Conservation (phyloP, 495 filamentous ascomycete species). For the Cairneyella variabilis region DNA sequence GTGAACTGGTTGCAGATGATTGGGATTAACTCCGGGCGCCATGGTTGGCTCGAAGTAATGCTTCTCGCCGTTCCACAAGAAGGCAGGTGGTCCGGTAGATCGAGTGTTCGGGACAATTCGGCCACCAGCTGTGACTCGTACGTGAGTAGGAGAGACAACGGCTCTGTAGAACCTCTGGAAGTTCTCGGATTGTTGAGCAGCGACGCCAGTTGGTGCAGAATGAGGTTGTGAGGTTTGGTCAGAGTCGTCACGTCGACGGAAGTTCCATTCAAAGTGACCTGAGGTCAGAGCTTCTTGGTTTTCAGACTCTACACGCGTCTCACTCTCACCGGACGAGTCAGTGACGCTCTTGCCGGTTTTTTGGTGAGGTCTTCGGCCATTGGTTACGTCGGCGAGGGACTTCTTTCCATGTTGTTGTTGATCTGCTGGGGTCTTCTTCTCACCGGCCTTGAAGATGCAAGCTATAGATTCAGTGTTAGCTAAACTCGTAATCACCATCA, state of each 20-base stretch:
- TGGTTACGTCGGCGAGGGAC: not conserved
- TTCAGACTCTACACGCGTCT: not conserved
- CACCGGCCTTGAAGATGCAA: too few relatives aligned
- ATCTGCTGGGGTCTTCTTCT: too few relatives aligned
- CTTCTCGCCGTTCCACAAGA: constrained; percentile 26
- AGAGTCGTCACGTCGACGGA: constrained; percentile 24
- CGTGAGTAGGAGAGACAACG: constrained; percentile 50
- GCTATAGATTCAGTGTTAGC: too few relatives aligned
- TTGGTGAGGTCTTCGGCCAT: not conserved
- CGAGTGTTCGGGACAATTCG: constrained; percentile 54
- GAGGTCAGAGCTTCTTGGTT: constrained; percentile 1
- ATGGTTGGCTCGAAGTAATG: constrained; percentile 16
- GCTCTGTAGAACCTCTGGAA: constrained; percentile 54
- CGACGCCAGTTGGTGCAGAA: constrained; percentile 39
- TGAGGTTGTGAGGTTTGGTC: constrained; percentile 34
- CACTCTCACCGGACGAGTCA: constrained; percentile 18
- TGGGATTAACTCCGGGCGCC: too few relatives aligned
- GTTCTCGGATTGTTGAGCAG: constrained; percentile 46
- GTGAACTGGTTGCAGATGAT: too few relatives aligned
- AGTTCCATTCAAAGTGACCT: constrained; percentile 18
- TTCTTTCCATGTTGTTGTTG: too few relatives aligned
- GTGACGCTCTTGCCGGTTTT: not conserved
- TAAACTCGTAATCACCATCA: too few relatives aligned
- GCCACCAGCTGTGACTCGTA: constrained; percentile 52
- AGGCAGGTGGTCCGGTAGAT: constrained; percentile 22